Percentiles rank a stretch among this genome's conserved stretches.
These are phyloP conservation scores for Dothistroma septosporum DNA, from an alignment of 2,329 filamentous ascomycete species.

Conservation along the genomic window DNA sequence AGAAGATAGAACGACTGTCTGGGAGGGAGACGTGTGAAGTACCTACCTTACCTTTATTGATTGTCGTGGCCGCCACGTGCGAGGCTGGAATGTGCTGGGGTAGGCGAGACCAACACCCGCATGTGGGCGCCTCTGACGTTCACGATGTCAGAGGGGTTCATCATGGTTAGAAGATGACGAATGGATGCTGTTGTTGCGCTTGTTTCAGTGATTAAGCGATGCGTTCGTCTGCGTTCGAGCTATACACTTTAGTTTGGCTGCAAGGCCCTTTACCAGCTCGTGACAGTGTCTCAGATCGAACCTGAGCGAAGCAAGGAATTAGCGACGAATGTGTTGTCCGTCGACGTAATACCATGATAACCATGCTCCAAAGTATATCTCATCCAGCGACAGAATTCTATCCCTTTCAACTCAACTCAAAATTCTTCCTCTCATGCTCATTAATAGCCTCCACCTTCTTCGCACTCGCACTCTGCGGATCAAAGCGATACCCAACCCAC, in stretches of 20 bases:
- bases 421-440: slow-evolving; percentile 45
- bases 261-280: too few relatives aligned
- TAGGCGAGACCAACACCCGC: not conserved
- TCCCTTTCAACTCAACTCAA: slow-evolving; percentile 15
- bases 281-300: too few relatives aligned
- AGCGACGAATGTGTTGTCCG: not conserved
- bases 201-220: too few relatives aligned
- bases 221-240: too few relatives aligned
- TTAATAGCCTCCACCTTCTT: slow-evolving; percentile 51
- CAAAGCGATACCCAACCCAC: slow-evolving; percentile 81
- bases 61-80: not conserved
- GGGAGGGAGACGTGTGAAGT: not conserved
- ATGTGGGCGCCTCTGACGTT: not conserved
- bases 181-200: too few relatives aligned
- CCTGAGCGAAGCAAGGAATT: too few relatives aligned
- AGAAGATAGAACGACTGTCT: not conserved
- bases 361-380: not conserved
- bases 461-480: slow-evolving; percentile 60
- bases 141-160: too few relatives aligned
- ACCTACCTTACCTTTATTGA: not conserved
- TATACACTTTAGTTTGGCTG: too few relatives aligned
- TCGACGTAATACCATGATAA: not conserved
- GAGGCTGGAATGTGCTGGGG: not conserved
- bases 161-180: too few relatives aligned
- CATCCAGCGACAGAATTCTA: too few relatives aligned